phyloP scores from a whole-genome alignment of 2,329 filamentous ascomycete species.

The Ascochyta rabiei region DNA sequence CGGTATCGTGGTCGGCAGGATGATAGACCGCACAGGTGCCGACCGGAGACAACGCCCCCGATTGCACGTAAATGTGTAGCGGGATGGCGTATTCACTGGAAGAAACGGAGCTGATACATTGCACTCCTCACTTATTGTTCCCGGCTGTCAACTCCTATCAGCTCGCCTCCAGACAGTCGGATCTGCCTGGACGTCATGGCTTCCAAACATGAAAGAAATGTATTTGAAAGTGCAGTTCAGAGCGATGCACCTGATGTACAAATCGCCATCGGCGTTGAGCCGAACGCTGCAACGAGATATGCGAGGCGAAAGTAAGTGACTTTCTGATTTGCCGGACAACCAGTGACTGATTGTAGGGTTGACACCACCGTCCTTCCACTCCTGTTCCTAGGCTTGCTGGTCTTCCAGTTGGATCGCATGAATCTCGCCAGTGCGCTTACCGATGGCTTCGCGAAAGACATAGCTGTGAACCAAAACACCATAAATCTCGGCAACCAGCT shows the following conservation, averaged over 20 bases:
- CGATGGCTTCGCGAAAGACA: constrained; percentile 54
- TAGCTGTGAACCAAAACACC: constrained; percentile 53
- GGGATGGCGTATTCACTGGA: constrained; percentile 5
- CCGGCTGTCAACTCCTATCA: not conserved
- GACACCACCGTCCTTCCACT: constrained; percentile 57
- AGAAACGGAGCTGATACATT: not conserved
- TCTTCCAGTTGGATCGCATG: constrained; percentile 61
- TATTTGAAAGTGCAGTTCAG: not conserved
- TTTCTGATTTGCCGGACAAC: too few species aligned
- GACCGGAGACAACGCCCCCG: constrained; percentile 3
- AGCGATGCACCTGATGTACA: constrained; percentile 12
- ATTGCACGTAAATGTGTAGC: not conserved
- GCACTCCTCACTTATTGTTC: not conserved
- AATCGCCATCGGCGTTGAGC: constrained; percentile 10
- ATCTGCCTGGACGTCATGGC: constrained; percentile 11
- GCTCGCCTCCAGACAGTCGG: not conserved
- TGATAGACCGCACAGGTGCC: constrained; percentile 15
- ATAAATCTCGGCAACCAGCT: constrained; percentile 62
- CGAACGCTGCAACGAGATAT: constrained; percentile 17
- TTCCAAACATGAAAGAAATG: constrained; percentile 18
- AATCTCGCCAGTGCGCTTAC: constrained; percentile 60
- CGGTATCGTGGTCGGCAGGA: constrained; percentile 24
- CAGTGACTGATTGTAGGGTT: constrained; percentile 41
- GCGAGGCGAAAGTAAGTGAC: constrained; percentile 29
- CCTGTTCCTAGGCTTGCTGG: constrained; percentile 57